phyloP scores from a whole-genome alignment of 805 yeast species.

The Diddensiella santjacobensis region DNA sequence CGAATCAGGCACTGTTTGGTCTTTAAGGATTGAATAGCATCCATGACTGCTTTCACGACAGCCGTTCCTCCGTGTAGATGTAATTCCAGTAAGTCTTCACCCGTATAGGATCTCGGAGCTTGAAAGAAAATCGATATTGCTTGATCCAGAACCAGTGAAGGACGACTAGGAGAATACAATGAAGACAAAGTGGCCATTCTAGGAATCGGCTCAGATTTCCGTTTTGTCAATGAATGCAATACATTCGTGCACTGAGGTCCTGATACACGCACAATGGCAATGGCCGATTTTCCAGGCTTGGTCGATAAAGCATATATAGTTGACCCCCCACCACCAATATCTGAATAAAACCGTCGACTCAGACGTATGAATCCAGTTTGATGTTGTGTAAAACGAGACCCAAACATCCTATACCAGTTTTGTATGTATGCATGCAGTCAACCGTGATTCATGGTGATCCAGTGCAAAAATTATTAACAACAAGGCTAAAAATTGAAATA shows the following conservation, averaged over 20 bases:
- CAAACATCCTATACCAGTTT: too few species aligned
- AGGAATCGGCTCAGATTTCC: conserved; percentile 39
- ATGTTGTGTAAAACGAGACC: not conserved
- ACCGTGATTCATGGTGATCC: too few species aligned
- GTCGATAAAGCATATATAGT: conserved; percentile 93
- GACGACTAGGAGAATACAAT: conserved; percentile 42
- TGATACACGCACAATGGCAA: conserved; percentile 78
- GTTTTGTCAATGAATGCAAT: conserved; percentile 42
- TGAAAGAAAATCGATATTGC: conserved; percentile 67
- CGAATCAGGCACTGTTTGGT: conserved; percentile 44
- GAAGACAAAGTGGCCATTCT: conserved; percentile 57
- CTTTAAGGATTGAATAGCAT: conserved; percentile 49
- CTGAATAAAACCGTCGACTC: too few species aligned
- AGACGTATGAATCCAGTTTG: not conserved
- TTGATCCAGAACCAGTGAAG: conserved; percentile 57
- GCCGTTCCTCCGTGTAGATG: conserved; percentile 95
- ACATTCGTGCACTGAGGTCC: conserved; percentile 56
- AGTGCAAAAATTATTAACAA: too few species aligned
- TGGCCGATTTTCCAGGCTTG: conserved; percentile 73
- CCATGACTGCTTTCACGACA: conserved; percentile 63
- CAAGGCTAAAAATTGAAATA: too few species aligned
- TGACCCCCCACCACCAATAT: too few species aligned
- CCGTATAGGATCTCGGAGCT: conserved; percentile 80
- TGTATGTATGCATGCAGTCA: too few species aligned
- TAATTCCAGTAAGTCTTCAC: conserved; percentile 86